Evolutionary conservation across 2,329 filamentous ascomycete species (phyloP).

Genomic region (Aspergillus pseudonomiae): DNA sequence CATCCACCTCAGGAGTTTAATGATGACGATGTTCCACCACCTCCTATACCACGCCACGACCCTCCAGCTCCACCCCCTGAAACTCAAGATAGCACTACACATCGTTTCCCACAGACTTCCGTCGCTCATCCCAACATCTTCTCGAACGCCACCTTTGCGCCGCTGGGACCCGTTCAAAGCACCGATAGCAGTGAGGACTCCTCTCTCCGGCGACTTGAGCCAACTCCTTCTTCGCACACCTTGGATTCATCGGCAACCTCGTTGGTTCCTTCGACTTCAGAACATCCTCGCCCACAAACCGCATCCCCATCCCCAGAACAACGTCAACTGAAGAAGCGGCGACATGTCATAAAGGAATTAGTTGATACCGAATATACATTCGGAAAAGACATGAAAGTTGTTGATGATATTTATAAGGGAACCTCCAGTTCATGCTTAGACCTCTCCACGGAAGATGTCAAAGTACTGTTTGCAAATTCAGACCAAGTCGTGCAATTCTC

Average conservation of each 20-base stretch:
- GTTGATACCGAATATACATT: slow-evolving; percentile 91
- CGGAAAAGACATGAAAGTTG: slow-evolving; percentile 93
- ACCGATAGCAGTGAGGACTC: slow-evolving; percentile 42
- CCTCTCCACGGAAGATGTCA: slow-evolving; percentile 80
- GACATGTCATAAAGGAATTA: slow-evolving; percentile 85
- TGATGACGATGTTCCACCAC: slow-evolving; percentile 30
- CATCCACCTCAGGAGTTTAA: slow-evolving; percentile 34
- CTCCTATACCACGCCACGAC: slow-evolving; percentile 37
- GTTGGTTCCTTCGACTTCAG: slow-evolving; percentile 34
- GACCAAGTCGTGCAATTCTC: slow-evolving; percentile 90
- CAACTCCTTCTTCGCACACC: slow-evolving; percentile 34
- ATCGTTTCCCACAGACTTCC: background rate
- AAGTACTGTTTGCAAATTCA: slow-evolving; percentile 88
- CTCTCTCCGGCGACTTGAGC: slow-evolving; percentile 34
- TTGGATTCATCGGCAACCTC: slow-evolving; percentile 43
- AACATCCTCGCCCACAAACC: slow-evolving; percentile 26
- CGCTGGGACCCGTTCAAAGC: slow-evolving; percentile 29
- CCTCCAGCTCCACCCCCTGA: slow-evolving; percentile 14
- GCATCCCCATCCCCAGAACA: slow-evolving; percentile 43
- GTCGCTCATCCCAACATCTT: slow-evolving; percentile 13
- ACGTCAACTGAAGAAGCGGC: slow-evolving; percentile 72
- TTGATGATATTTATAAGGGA: slow-evolving; percentile 96
- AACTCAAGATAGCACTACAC: slow-evolving; percentile 16
- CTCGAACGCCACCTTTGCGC: slow-evolving; percentile 17
- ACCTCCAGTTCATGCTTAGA: slow-evolving; percentile 81